phyloP scores from a whole-genome alignment of 306 rosid species.

The Vigna trinervia region DNA sequence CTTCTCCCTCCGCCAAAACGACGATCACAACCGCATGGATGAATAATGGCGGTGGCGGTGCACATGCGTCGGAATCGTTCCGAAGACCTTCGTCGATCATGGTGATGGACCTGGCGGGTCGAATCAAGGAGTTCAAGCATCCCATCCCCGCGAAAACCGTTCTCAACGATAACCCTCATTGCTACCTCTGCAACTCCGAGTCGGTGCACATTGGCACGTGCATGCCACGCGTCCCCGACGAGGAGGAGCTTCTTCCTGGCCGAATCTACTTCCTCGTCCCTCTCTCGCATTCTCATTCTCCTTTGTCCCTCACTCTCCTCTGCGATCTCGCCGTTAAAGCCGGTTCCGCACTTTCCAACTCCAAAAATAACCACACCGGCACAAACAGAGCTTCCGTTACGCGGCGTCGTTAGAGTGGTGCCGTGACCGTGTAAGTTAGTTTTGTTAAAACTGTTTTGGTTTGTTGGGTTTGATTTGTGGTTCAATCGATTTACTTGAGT shows the following conservation, averaged over 20 bases:
- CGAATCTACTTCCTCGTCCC: constrained; percentile 81
- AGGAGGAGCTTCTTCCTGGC: constrained; percentile 63
- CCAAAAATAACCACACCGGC: not conserved
- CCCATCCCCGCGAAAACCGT: constrained; percentile 56
- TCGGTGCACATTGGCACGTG: constrained; percentile 65
- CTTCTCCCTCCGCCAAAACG: constrained; percentile 40
- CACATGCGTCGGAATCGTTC: constrained; percentile 46
- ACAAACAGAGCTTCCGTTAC: not conserved
- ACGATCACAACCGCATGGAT: not conserved
- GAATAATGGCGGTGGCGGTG: not conserved
- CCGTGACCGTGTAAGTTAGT: not conserved
- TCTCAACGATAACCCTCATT: constrained; percentile 48
- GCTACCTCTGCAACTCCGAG: constrained; percentile 72
- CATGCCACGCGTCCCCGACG: constrained; percentile 58
- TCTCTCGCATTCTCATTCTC: constrained; percentile 47
- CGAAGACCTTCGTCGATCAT: constrained; percentile 50
- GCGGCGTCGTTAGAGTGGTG: not conserved
- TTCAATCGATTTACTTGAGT: constrained; percentile 7
- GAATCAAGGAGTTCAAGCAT: constrained; percentile 51
- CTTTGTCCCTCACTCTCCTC: constrained; percentile 63
- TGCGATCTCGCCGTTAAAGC: constrained; percentile 74
- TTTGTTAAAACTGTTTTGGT: not conserved
- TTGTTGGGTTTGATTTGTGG: not conserved
- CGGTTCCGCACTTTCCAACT: constrained; percentile 47
- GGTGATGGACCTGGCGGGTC: constrained; percentile 59